Conservation (phyloP, 2,329 filamentous ascomycete genomes). For the Talaromyces sp. region DNA sequence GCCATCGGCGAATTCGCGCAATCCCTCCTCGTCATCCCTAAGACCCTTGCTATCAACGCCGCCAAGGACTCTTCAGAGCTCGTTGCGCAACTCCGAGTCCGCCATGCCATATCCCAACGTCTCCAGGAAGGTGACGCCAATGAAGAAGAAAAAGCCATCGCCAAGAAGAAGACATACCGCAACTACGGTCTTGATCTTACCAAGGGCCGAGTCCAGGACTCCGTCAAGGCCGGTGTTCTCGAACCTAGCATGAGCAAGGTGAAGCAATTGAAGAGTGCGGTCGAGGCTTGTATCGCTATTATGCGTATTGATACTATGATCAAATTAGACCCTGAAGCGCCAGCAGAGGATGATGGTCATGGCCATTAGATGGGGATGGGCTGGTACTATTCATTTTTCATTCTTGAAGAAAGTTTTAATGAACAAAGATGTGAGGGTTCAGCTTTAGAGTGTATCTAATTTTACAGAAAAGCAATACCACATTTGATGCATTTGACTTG, state of each 20-base stretch:
- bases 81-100: conserved; percentile 88
- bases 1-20: conserved; percentile 97
- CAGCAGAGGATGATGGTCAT: conserved; percentile 74
- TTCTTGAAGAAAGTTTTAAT: conserved; percentile 1
- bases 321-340: conserved; percentile 89
- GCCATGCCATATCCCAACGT: conserved; percentile 90
- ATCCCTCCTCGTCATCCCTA: conserved; percentile 88
- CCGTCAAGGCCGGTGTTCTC: conserved; percentile 89
- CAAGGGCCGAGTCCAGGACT: conserved; percentile 87
- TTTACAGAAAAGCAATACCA: conserved; percentile 15
- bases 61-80: conserved; percentile 95
- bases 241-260: conserved; percentile 99
- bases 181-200: conserved; percentile 94
- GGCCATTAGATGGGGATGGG: conserved; percentile 59
- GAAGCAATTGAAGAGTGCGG: conserved; percentile 94
- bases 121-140: conserved; percentile 73
- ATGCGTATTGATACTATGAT: conserved; percentile 99
- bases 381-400: not conserved
- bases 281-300: conserved; percentile 97
- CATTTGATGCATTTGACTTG: not conserved
- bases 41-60: conserved; percentile 94
- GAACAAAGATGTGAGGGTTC: conserved; percentile 5
- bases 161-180: conserved; percentile 95
- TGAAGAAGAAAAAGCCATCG: conserved; percentile 83
- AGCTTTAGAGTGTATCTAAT: conserved; percentile 9